Base-by-base conservation (phyloP, 1,284 basidiomycete species). In the Malassezia pachydermatis region DNA sequence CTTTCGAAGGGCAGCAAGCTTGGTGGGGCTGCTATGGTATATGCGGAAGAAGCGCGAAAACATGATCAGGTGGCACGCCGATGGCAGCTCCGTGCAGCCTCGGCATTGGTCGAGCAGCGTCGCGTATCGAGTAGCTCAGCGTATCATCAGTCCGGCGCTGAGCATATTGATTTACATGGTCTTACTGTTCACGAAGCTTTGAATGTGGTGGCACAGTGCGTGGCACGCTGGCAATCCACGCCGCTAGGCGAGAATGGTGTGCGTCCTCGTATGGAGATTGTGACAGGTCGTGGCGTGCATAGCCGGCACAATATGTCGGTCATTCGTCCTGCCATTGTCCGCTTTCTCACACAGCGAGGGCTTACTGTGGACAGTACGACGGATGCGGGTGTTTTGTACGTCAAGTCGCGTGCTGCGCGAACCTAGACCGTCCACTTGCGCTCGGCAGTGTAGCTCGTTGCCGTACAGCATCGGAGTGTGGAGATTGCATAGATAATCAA, bases 201-300 rank as follows among this genome's bases (percentile, higher is more conserved):
- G 4, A 60, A 58, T n/a, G 64, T 73, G 33, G 67, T 70, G 10
- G 45, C 59, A 22, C 69, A 72, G 40, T 51, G 55, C 16, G 57
- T 71, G 28, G 62, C 60, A 10, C 45, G 45, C 8, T 72, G 72
- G 70, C 66, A 64, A 49, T 40, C 63, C 0, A 38, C 37, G 10
- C 55, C 55, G 4, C 22, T 45, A 16, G 33, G 33, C 16, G 35
- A 37, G 11, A 27, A 17, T n/a, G 24, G 34, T 11, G 30, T 19
- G 1, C 44, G 59, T 9, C 34, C 59, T 1, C 64, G 68, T 2
- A 57, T 73, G 16, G 61, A 62, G 22, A 72, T 74, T 44, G 57
- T 74, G 24, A 73, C 72, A 11, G 73, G 73, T 9, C 62, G 72
- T 13, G 73, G 73, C 9, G 45, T 61, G 14, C 73, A 74, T 45